Evolutionary conservation across 192 early-diverging fungal species (phyloP).

Genomic region (Coemansia erecta): DNA sequence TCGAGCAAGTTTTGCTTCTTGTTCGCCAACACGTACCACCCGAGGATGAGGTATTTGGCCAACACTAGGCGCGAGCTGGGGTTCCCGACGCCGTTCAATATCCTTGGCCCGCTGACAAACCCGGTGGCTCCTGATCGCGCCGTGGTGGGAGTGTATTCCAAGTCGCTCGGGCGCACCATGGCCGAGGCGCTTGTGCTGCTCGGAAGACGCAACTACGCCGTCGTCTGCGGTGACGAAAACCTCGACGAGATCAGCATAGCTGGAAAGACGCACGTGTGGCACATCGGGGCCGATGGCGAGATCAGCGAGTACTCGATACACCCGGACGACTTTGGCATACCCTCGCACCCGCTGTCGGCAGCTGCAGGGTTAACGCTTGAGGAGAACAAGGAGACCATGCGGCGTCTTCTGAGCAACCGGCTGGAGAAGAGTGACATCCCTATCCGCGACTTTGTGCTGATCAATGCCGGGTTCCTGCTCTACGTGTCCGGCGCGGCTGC

Average conservation of each 20-base stretch:
- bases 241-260: slow-evolving; percentile 93
- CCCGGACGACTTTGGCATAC: slow-evolving; percentile 87
- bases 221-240: slow-evolving; percentile 87
- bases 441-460: slow-evolving; percentile 85
- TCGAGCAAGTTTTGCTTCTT: slow-evolving; percentile 83
- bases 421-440: slow-evolving; percentile 59
- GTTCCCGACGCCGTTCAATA: slow-evolving; percentile 90
- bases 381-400: slow-evolving; percentile 75
- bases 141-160: slow-evolving; percentile 90
- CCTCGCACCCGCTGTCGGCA: slow-evolving; percentile 63
- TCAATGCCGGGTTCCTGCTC: slow-evolving; percentile 89
- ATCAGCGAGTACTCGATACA: slow-evolving; percentile 67
- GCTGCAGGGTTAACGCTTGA: slow-evolving; percentile 69
- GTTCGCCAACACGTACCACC: slow-evolving; percentile 89
- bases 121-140: slow-evolving; percentile 78
- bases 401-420: slow-evolving; percentile 63
- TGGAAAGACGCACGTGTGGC: slow-evolving; percentile 88
- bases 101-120: slow-evolving; percentile 89
- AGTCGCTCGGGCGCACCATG: slow-evolving; percentile 73
- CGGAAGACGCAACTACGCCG: slow-evolving; percentile 79
- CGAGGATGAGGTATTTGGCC: slow-evolving; percentile 81
- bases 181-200: slow-evolving; percentile 76
- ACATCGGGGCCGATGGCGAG: slow-evolving; percentile 58
- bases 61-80: slow-evolving; percentile 80
- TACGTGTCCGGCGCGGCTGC: slow-evolving; percentile 73